Evolutionary conservation across 176 grass and related monocot genomes (phyloP).

Genomic region (Phragmites australis): DNA sequence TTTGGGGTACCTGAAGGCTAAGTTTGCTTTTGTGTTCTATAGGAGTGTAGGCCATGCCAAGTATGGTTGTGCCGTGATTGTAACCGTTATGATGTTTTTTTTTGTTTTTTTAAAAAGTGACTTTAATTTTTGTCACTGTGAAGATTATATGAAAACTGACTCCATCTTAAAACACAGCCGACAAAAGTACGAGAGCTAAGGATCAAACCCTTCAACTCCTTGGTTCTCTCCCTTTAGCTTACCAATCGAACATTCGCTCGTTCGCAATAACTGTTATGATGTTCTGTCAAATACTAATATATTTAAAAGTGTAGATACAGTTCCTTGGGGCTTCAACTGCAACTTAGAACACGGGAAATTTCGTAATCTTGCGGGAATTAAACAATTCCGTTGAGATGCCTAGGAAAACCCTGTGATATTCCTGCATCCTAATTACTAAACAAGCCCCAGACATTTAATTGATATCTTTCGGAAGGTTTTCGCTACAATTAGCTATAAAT

Average conservation of each 20-base stretch:
- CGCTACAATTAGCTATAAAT: no score
- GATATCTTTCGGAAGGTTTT: background rate
- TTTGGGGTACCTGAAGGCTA: conserved; percentile 1
- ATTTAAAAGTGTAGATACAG: background rate
- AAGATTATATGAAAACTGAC: no score
- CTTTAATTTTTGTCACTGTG: no score
- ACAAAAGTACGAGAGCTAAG: no score
- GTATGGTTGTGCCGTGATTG: background rate
- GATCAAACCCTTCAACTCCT: no score
- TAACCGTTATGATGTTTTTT: background rate
- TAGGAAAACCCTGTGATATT: background rate
- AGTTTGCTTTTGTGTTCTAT: background rate
- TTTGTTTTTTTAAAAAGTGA: no score
- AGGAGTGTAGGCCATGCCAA: background rate
- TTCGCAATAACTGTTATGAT: no score
- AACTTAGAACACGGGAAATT: no score
- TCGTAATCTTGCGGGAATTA: no score
- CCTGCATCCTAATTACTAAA: background rate
- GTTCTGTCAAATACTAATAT: background rate
- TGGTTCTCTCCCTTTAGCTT: no score
- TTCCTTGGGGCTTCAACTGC: background rate
- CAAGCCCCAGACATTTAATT: background rate
- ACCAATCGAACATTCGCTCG: no score
- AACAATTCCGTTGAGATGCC: background rate
- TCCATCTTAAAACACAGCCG: no score